These are phyloP conservation scores for Mollisiaceae sp. DNA, from an alignment of 2,329 filamentous ascomycete species.

Conservation along the genomic window DNA sequence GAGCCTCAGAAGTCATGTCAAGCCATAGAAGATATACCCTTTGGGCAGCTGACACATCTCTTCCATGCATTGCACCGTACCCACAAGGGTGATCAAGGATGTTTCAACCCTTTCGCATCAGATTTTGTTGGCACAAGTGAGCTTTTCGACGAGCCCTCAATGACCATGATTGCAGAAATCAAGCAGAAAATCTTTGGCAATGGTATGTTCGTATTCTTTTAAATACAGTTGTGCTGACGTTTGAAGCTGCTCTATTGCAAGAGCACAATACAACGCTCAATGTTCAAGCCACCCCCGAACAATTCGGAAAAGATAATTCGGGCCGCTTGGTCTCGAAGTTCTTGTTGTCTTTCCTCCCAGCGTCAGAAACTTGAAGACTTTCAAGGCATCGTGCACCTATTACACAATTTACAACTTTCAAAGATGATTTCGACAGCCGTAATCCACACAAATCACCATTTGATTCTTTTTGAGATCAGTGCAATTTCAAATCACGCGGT, in stretches of 20 bases:
- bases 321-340: slow-evolving; percentile 39
- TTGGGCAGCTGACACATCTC: slow-evolving; percentile 25
- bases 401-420: too few relatives aligned
- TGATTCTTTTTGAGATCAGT: too few relatives aligned
- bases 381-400: too few relatives aligned
- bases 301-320: slow-evolving; percentile 22
- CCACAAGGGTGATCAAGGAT: slow-evolving; percentile 20
- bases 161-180: slow-evolving; percentile 16
- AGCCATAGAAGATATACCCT: slow-evolving; percentile 21
- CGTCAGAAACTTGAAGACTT: neutral
- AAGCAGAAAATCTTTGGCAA: slow-evolving; percentile 17
- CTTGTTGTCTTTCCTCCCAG: slow-evolving; percentile 53
- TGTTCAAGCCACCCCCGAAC: slow-evolving; percentile 5
- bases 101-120: slow-evolving; percentile 26
- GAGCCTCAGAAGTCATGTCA: slow-evolving; percentile 19
- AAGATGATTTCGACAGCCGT: too few relatives aligned
- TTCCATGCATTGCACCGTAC: slow-evolving; percentile 33
- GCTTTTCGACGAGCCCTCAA: slow-evolving; percentile 14
- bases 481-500: too few relatives aligned
- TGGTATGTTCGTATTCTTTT: slow-evolving; percentile 5
- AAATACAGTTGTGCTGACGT: neutral
- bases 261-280: slow-evolving; percentile 13
- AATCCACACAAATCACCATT: too few relatives aligned
- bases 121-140: neutral
- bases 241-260: slow-evolving; percentile 9